A percentile compares a stretch with the other conserved stretches of the same genome.
Evolutionary conservation across 768 basidiomycete species (phyloP).

Genomic region (Phaeotremella skinneri): DNA sequence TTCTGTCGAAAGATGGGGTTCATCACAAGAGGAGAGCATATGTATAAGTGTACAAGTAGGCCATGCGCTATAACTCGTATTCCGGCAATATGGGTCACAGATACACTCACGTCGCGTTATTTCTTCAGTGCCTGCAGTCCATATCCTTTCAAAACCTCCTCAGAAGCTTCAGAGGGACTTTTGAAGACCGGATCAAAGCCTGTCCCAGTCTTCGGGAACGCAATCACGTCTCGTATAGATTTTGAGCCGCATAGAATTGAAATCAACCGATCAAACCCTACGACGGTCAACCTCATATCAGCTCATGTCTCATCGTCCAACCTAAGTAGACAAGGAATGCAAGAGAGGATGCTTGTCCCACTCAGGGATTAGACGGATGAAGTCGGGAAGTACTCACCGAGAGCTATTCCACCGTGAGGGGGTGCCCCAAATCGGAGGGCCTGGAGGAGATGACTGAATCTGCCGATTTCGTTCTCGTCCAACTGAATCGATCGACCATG

Average conservation of each 20-base stretch:
- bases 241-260: constrained; percentile 80
- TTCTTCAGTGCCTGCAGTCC: constrained; percentile 22
- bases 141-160: constrained; percentile 43
- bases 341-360: no score
- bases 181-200: constrained; percentile 85
- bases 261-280: constrained; percentile 91
- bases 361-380: no score
- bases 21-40: no score
- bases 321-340: no score
- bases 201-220: constrained; percentile 85
- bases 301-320: no score
- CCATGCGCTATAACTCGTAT: no score
- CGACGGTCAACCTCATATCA: background rate
- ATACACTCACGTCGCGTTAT: no score
- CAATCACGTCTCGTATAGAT: constrained; percentile 92
- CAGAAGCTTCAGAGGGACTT: constrained; percentile 63
- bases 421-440: constrained; percentile 87
- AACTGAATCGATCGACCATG: constrained; percentile 57
- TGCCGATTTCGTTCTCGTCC: constrained; percentile 64
- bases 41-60: no score
- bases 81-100: no score
- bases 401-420: constrained; percentile 90
- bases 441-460: constrained; percentile 80
- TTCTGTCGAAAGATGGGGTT: no score
- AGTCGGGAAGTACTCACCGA: constrained; percentile 59